Base-by-base conservation (phyloP, 352 stramenopile genomes). In the Albugo laibachii region DNA sequence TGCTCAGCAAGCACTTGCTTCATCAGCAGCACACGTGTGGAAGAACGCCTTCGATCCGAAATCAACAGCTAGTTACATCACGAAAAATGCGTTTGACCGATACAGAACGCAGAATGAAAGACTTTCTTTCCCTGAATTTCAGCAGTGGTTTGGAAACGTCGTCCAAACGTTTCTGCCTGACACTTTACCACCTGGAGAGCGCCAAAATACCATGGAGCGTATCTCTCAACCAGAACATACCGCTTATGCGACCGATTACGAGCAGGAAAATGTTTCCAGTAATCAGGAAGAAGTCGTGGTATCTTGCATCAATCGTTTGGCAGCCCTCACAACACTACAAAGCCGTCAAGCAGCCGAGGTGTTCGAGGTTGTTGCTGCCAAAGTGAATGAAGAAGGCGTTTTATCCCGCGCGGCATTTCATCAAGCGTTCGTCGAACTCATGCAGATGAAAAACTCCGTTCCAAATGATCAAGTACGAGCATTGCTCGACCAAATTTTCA, bases 361-460 rank as follows among this genome's bases (percentile, higher is more conserved):
- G 13, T 93, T 93, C 50, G 78, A 91, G 57, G 56, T 83, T 16
- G 66, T 94, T 38, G 78, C 75, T 8, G 55, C 73, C 4, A 80
- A 83, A 58, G 77, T 88, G 37, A 84, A 93, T 42, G 63, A 73
- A 47, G 75, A 92, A 35, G 77, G 81, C 14, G 74, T 88, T 16
- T 46, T 93, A 4, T 74, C 70, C 8, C 61, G 69, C 5, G 53
- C 69, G 13, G 60, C 67, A 1, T 85, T 93, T 38, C 66, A 86
- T 48, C 63, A 63, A 13, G 66, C 78, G 0, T 80, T 92, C 45
- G 61, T 71, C n/a, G 55, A 75, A 24, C 52, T 93, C 15, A 56
- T 80, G 14, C 67, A 69, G 19, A 50, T 62, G 21, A 48, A 52
- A 14, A 41, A 50, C 13, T 58, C 52, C 13, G 64, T 61, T 20